A percentile compares a stretch with the other conserved stretches of the same genome.
Conservation (phyloP, 192 early-diverging fungal species). For the Diversispora epigaea region DNA sequence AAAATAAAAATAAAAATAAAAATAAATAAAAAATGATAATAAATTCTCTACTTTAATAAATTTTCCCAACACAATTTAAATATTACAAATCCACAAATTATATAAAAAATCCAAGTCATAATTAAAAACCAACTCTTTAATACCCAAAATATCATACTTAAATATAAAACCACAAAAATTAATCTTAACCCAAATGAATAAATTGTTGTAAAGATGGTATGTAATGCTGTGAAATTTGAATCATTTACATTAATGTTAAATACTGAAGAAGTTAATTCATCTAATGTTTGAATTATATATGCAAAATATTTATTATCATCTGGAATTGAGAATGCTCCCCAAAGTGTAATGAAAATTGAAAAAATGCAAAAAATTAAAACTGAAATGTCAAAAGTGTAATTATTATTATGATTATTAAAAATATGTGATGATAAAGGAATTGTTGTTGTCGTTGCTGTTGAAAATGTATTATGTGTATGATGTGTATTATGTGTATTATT, state of each 20-base stretch:
- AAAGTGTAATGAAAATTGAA: not conserved
- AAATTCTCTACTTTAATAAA: too few species aligned
- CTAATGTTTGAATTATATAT: not conserved
- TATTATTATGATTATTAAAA: not conserved
- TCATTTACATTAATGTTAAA: not conserved
- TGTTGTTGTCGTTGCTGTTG: not conserved
- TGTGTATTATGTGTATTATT: not conserved
- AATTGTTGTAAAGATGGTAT: not conserved
- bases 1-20: too few species aligned
- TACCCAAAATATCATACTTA: constrained; percentile 15
- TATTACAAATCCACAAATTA: too few species aligned
- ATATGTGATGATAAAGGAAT: not conserved
- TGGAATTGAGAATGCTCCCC: not conserved
- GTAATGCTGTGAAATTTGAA: not conserved
- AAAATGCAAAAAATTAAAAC: not conserved
- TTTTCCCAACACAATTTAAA: too few species aligned
- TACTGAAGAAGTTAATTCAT: not conserved
- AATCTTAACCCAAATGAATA: not conserved
- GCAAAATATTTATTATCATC: not conserved
- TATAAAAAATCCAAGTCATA: not conserved
- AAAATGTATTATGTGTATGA: not conserved
- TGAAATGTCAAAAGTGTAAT: not conserved
- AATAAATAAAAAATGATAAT: too few species aligned
- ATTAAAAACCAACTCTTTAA: constrained; percentile 3
- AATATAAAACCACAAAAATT: not conserved